Evolutionary conservation across 108 stramenopile species (phyloP).

Genomic region (Discostella stelligeroides): DNA sequence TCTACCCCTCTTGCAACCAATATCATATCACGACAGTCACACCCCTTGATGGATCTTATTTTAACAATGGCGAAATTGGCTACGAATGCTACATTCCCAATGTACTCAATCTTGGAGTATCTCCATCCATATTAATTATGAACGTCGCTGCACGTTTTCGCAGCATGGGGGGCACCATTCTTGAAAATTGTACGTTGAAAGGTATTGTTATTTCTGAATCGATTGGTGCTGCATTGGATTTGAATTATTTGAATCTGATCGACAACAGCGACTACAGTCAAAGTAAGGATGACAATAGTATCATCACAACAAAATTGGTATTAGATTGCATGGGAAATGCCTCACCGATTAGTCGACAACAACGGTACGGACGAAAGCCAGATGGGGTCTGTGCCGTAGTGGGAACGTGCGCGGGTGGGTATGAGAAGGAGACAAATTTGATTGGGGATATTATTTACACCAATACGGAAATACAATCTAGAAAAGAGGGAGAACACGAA

Average conservation of each 20-base stretch:
- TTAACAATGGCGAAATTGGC: constrained; percentile 77
- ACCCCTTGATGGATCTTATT: constrained; percentile 71
- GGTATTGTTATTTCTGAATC: constrained; percentile 75
- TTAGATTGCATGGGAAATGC: constrained; percentile 96
- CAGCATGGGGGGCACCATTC: constrained; percentile 60
- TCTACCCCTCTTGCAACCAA: background rate
- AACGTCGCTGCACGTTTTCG: constrained; percentile 61
- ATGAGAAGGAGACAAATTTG: constrained; percentile 71
- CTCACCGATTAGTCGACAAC: constrained; percentile 86
- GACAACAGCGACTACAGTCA: too few species aligned
- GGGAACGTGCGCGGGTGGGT: constrained; percentile 88
- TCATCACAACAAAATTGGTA: constrained; percentile 82
- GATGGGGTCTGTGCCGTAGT: constrained; percentile 92
- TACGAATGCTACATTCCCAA: constrained; percentile 76
- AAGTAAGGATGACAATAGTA: constrained; percentile 45
- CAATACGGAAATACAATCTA: constrained; percentile 68
- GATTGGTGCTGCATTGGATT: constrained; percentile 75
- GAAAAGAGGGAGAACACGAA: constrained; percentile 62
- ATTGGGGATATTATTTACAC: constrained; percentile 92
- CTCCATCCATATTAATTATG: constrained; percentile 68
- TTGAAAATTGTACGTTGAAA: constrained; percentile 61
- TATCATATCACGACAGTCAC: constrained; percentile 35
- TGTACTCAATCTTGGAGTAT: constrained; percentile 80
- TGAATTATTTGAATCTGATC: constrained; percentile 40
- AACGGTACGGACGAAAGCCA: constrained; percentile 78